Evolutionary conservation across 1,139 yeast species (phyloP).

Genomic region (Pichia sp.): DNA sequence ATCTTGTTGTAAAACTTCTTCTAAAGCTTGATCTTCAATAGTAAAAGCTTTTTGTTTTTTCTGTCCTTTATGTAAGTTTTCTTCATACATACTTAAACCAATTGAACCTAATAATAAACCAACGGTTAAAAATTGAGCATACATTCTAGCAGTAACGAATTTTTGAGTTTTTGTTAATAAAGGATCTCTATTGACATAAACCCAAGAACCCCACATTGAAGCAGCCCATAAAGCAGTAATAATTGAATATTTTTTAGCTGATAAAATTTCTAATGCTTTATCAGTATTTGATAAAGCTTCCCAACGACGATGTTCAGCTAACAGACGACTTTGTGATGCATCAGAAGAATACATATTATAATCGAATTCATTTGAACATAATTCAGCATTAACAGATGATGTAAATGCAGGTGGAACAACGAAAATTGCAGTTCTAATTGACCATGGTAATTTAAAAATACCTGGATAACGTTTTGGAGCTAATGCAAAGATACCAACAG

Average conservation of each 20-base stretch:
- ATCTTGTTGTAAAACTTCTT: conserved; percentile 28
- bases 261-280: conserved; percentile 31
- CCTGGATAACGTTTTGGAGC: conserved; percentile 39
- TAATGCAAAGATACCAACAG: conserved; percentile 42
- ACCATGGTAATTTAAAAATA: conserved; percentile 41
- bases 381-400: conserved; percentile 54
- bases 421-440: conserved; percentile 52
- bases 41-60: conserved; percentile 16
- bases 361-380: conserved; percentile 52
- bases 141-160: conserved; percentile 90
- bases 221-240: conserved; percentile 83
- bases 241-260: conserved; percentile 59
- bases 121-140: conserved; percentile 80
- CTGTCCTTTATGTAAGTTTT: conserved; percentile 34
- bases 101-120: conserved; percentile 58
- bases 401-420: conserved; percentile 53
- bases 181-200: conserved; percentile 65
- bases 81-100: conserved; percentile 58
- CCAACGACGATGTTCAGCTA: conserved; percentile 51
- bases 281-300: conserved; percentile 35
- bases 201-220: conserved; percentile 81
- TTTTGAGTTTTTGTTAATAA: conserved; percentile 77
- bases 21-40: conserved; percentile 37
- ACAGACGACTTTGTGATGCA: conserved; percentile 29
- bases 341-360: conserved; percentile 41